Percentiles rank a stretch among this genome's conserved stretches.
Conservation (phyloP, 495 filamentous ascomycete species). For the Hypomontagnella submonticulosa region DNA sequence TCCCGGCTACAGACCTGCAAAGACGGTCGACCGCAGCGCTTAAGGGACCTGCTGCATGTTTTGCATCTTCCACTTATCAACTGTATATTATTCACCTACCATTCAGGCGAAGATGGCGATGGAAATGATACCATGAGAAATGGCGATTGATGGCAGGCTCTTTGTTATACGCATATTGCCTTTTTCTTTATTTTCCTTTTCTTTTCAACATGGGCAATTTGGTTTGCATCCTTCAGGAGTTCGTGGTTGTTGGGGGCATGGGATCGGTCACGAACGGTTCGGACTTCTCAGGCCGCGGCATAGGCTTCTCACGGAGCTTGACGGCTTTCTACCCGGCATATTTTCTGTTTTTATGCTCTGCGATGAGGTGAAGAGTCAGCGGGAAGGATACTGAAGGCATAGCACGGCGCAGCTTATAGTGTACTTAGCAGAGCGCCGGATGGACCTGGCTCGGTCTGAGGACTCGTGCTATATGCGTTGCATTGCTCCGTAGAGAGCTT, state of each 20-base stretch:
- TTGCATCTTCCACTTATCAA: slow-evolving; percentile 17
- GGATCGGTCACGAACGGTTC: not conserved
- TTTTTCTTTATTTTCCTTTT: slow-evolving; percentile 10
- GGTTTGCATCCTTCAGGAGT: slow-evolving; percentile 34
- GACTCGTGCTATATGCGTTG: slow-evolving; percentile 1
- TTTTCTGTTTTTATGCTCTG: no score
- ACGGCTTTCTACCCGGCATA: slow-evolving; percentile 10
- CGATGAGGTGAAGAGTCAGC: no score
- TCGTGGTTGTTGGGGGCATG: not conserved
- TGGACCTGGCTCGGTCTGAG: not conserved
- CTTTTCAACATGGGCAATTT: slow-evolving; percentile 6
- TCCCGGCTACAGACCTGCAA: slow-evolving; percentile 76
- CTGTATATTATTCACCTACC: slow-evolving; percentile 26
- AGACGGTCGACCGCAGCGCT: slow-evolving; percentile 58
- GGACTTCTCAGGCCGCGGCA: slow-evolving; percentile 14
- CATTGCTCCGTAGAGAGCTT: not conserved
- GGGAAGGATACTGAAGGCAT: no score
- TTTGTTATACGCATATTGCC: slow-evolving; percentile 8
- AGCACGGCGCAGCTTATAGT: not conserved
- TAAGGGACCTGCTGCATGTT: slow-evolving; percentile 13
- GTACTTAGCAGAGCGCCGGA: not conserved
- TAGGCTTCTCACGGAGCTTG: slow-evolving; percentile 9
- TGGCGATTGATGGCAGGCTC: slow-evolving; percentile 20
- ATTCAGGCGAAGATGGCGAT: slow-evolving; percentile 33
- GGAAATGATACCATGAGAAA: slow-evolving; percentile 42